Conservation (phyloP, 768 basidiomycete species). For the Symmetrospora coprosmae region DNA sequence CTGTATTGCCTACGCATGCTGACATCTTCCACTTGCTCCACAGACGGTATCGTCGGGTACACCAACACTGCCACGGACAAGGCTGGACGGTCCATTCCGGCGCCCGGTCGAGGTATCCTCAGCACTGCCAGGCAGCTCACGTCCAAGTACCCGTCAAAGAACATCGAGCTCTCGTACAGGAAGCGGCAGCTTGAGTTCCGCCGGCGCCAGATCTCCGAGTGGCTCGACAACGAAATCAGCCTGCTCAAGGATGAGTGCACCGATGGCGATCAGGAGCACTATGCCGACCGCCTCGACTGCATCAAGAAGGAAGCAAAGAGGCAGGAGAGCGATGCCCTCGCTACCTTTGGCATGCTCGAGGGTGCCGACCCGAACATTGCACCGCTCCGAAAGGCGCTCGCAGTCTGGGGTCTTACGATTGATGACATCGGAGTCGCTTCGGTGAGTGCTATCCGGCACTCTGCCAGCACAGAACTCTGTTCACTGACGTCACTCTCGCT, state of each 20-base stretch:
- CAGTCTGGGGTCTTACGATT: slow-evolving; percentile 86
- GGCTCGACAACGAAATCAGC: slow-evolving; percentile 76
- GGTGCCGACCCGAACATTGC: slow-evolving; percentile 70
- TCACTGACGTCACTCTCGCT: not conserved
- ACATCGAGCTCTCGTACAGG: slow-evolving; percentile 75
- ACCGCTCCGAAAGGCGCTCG: slow-evolving; percentile 85
- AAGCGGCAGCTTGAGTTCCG: slow-evolving; percentile 90
- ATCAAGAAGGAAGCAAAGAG: slow-evolving; percentile 78
- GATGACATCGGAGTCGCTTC: slow-evolving; percentile 59
- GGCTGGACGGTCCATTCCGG: slow-evolving; percentile 93
- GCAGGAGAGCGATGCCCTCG: slow-evolving; percentile 86
- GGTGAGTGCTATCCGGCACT: not conserved
- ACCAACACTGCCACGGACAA: slow-evolving; percentile 97
- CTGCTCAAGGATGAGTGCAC: slow-evolving; percentile 68
- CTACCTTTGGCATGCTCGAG: slow-evolving; percentile 80
- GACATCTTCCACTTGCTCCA: no score
- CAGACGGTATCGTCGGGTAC: slow-evolving; percentile 66
- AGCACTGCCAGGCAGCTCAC: slow-evolving; percentile 74
- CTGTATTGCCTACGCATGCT: not conserved
- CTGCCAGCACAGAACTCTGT: not conserved
- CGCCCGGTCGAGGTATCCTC: slow-evolving; percentile 85
- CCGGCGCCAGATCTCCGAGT: slow-evolving; percentile 71
- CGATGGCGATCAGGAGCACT: slow-evolving; percentile 50
- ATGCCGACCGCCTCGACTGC: slow-evolving; percentile 60
- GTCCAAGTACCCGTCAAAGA: slow-evolving; percentile 55